These are phyloP conservation scores for Aspergillus ochraceus DNA, from an alignment of 2,329 filamentous ascomycete species.

Conservation along the genomic window DNA sequence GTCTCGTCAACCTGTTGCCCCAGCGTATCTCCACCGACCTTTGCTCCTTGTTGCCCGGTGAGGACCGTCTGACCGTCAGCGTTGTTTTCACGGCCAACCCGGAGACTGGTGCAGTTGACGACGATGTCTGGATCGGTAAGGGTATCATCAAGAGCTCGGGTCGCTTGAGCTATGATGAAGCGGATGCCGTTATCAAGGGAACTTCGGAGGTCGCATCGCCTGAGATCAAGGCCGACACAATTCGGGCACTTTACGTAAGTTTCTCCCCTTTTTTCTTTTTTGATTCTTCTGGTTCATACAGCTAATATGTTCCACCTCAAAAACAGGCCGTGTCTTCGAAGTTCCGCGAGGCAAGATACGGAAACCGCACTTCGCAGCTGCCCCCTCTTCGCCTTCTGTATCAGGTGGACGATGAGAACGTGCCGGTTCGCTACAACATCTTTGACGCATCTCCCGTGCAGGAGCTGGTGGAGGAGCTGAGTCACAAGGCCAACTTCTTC, in stretches of 20 bases:
- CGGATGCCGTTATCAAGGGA: constrained; percentile 76
- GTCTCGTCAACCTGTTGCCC: constrained; percentile 83
- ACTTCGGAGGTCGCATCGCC: constrained; percentile 62
- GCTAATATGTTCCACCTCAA: not conserved
- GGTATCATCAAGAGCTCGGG: constrained; percentile 88
- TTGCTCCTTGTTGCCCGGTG: constrained; percentile 80
- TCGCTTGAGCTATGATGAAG: constrained; percentile 80
- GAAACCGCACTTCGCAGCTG: constrained; percentile 74
- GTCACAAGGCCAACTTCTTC: constrained; percentile 87
- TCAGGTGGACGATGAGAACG: constrained; percentile 96
- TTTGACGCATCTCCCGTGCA: constrained; percentile 88
- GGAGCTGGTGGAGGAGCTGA: constrained; percentile 91
- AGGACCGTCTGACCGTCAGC: constrained; percentile 88
- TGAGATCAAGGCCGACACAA: constrained; percentile 69
- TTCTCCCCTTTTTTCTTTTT: not conserved
- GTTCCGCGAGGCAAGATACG: constrained; percentile 84
- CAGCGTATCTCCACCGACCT: constrained; percentile 81
- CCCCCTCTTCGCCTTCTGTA: constrained; percentile 85
- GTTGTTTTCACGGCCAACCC: constrained; percentile 90
- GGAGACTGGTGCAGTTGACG: constrained; percentile 77
- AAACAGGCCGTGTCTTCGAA: constrained; percentile 74
- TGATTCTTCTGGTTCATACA: not conserved
- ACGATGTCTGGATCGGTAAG: constrained; percentile 91
- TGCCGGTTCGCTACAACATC: constrained; percentile 93
- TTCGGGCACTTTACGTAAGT: constrained; percentile 74